Conservation (phyloP, 768 basidiomycete genomes). For the Lentinula guzmanii region DNA sequence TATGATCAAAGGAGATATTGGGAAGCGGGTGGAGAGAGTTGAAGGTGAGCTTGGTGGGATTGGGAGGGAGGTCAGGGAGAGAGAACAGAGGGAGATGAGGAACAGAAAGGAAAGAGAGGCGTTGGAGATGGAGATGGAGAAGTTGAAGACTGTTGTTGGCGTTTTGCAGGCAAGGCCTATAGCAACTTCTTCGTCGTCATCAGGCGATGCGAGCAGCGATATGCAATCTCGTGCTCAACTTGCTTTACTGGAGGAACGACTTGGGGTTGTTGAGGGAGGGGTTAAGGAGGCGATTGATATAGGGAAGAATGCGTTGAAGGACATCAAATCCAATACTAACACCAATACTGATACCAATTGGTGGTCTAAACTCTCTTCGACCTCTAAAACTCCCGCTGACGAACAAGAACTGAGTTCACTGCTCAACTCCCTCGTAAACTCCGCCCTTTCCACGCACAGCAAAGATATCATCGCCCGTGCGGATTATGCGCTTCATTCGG, state of each 20-base stretch:
- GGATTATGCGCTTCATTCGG: conserved; percentile 83
- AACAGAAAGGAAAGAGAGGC: background rate
- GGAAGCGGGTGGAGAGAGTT: conserved; percentile 41
- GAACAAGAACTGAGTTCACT: conserved; percentile 53
- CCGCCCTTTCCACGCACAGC: conserved; percentile 52
- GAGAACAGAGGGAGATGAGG: background rate
- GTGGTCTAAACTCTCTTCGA: conserved; percentile 66
- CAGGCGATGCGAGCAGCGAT: conserved; percentile 26
- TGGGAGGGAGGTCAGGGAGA: conserved; percentile 9
- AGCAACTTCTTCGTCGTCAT: background rate
- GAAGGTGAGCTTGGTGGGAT: conserved; percentile 23
- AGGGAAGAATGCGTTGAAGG: conserved; percentile 39
- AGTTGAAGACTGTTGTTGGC: conserved; percentile 37
- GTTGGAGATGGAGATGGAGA: conserved; percentile 51
- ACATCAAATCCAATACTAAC: conserved; percentile 35
- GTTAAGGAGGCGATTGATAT: conserved; percentile 71
- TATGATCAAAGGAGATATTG: conserved; percentile 36
- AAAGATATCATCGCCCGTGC: conserved; percentile 79
- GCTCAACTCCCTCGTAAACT: conserved; percentile 27
- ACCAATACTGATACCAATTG: conserved; percentile 48
- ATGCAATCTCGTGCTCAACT: conserved; percentile 54
- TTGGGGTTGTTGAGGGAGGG: conserved; percentile 55
- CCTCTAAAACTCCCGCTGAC: conserved; percentile 69
- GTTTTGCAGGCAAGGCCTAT: conserved; percentile 18
- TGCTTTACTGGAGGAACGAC: conserved; percentile 53